These are phyloP conservation scores for Dryadomyces quercus-mongolicae DNA, from an alignment of 2,329 filamentous ascomycete species.

Conservation along the genomic window DNA sequence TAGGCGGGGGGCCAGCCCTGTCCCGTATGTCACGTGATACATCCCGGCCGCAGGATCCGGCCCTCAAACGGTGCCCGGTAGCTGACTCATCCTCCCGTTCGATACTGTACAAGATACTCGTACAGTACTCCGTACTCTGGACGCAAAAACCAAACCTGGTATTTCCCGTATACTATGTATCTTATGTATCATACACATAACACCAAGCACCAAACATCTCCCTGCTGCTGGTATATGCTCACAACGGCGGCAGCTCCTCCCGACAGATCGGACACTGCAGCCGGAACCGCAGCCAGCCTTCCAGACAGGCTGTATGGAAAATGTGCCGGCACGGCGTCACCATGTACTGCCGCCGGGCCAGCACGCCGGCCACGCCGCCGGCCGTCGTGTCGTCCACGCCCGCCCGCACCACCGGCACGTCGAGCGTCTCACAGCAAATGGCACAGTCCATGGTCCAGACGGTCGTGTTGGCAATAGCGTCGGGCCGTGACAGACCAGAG, in stretches of 20 bases:
- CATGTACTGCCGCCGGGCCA: constrained; percentile 83
- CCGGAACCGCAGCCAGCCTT: constrained; percentile 91
- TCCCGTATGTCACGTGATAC: neutral
- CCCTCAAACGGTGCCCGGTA: neutral
- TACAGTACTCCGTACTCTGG: too few species aligned
- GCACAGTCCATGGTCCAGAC: constrained; percentile 69
- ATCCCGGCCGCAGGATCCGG: neutral
- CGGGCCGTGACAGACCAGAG: constrained; percentile 7
- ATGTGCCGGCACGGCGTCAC: constrained; percentile 94
- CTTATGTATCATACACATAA: neutral
- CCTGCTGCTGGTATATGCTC: constrained; percentile 12
- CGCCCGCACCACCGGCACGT: constrained; percentile 67
- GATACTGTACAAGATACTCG: too few species aligned
- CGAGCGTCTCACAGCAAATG: constrained; percentile 84
- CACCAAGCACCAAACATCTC: neutral
- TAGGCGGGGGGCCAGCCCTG: neutral
- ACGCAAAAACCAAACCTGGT: too few species aligned
- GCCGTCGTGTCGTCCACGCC: constrained; percentile 35
- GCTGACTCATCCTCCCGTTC: too few species aligned
- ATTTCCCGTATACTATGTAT: too few species aligned
- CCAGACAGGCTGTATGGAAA: constrained; percentile 82
- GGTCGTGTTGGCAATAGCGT: constrained; percentile 15
- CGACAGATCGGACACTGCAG: constrained; percentile 93
- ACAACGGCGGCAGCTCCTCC: constrained; percentile 77
- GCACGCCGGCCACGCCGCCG: constrained; percentile 50